A percentile compares a stretch with the other conserved stretches of the same genome.
phyloP scores from a whole-genome alignment of 2,329 filamentous ascomycete genomes.

The Sodiomyces alkalinus region DNA sequence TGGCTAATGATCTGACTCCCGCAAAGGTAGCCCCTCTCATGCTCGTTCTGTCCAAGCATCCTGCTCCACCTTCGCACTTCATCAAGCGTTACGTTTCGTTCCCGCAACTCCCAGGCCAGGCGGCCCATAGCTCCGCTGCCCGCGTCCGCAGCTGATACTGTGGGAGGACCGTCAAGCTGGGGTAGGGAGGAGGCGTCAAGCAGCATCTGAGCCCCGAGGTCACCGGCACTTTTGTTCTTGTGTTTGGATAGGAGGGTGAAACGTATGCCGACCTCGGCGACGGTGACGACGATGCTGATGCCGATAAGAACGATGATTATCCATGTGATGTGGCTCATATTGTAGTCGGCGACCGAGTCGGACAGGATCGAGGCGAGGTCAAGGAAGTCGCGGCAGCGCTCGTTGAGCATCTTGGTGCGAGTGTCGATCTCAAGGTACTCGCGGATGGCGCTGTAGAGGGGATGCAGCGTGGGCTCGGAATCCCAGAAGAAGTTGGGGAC shows the following conservation, averaged over 20 bases:
- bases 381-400: slow-evolving; percentile 89
- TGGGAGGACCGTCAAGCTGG: no score
- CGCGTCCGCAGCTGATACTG: not conserved
- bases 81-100: slow-evolving; percentile 7
- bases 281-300: slow-evolving; percentile 80
- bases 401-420: slow-evolving; percentile 91
- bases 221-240: slow-evolving; percentile 6
- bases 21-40: slow-evolving; percentile 3
- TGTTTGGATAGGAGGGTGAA: slow-evolving; percentile 55
- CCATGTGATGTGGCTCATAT: slow-evolving; percentile 95
- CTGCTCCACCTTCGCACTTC: slow-evolving; percentile 11
- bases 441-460: slow-evolving; percentile 83
- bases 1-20: slow-evolving; percentile 7
- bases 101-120: slow-evolving; percentile 7
- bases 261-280: slow-evolving; percentile 73
- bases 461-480: slow-evolving; percentile 84
- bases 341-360: slow-evolving; percentile 81
- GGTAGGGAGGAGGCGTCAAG: no score
- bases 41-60: slow-evolving; percentile 8
- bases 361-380: slow-evolving; percentile 91
- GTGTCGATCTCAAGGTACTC: slow-evolving; percentile 97
- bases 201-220: not conserved
- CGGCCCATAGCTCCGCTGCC: slow-evolving; percentile 1
- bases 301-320: slow-evolving; percentile 93
- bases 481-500: slow-evolving; percentile 99